These are phyloP conservation scores for Geosmithia morbida DNA, from an alignment of 2,329 filamentous ascomycete species.

Conservation along the genomic window DNA sequence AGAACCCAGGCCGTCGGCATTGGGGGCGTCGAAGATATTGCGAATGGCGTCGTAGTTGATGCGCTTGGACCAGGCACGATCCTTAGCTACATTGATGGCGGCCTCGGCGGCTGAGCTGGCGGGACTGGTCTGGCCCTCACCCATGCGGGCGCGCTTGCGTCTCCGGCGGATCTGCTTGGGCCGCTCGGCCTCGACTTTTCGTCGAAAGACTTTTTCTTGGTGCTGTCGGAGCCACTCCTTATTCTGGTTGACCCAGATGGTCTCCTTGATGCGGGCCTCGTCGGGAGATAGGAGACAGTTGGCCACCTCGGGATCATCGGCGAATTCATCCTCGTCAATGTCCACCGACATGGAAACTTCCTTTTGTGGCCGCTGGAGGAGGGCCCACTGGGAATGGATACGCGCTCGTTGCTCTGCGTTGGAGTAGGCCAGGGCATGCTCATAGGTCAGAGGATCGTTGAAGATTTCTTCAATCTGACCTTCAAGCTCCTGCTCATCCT, in stretches of 20 bases:
- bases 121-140: conserved; percentile 49
- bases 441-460: conserved; percentile 41
- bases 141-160: conserved; percentile 41
- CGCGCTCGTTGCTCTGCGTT: conserved; percentile 39
- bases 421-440: conserved; percentile 43
- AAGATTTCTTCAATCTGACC: conserved; percentile 58
- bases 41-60: conserved; percentile 58
- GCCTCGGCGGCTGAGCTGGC: conserved; percentile 57
- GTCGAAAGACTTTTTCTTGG: conserved; percentile 68
- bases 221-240: conserved; percentile 83
- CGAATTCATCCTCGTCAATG: conserved; percentile 71
- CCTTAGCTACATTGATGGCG: conserved; percentile 51
- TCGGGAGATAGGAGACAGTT: conserved; percentile 61
- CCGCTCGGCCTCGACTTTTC: conserved; percentile 45
- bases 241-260: conserved; percentile 89
- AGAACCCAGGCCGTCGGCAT: conserved; percentile 30
- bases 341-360: conserved; percentile 44
- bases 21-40: conserved; percentile 37
- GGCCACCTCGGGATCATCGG: conserved; percentile 73
- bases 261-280: conserved; percentile 73
- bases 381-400: conserved; percentile 36
- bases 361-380: conserved; percentile 30
- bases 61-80: conserved; percentile 55
- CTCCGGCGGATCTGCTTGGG: conserved; percentile 44
- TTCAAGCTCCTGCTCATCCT: conserved; percentile 51